Evolutionary conservation across 2,329 filamentous ascomycete genomes (phyloP).

Genomic region (Sporothrix inflata): DNA sequence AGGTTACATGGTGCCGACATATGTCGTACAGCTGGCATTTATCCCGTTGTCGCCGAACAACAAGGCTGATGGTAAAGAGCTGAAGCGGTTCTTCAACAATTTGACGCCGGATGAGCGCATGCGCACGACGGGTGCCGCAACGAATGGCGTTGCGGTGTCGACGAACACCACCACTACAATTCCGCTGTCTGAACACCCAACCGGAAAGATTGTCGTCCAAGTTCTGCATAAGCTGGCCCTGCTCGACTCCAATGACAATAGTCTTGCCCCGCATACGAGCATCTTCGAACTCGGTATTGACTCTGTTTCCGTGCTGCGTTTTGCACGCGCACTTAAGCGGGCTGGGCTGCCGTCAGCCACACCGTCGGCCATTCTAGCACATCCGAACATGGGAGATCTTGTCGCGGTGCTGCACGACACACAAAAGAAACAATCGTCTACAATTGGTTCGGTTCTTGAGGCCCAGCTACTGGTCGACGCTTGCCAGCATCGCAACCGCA

Average conservation of each 20-base stretch:
- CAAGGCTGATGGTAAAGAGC: slow-evolving; percentile 75
- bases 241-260: slow-evolving; percentile 44
- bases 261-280: slow-evolving; percentile 61
- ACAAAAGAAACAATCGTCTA: slow-evolving; percentile 25
- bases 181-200: neutral
- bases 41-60: slow-evolving; percentile 88
- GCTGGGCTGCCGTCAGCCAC: slow-evolving; percentile 67
- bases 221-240: slow-evolving; percentile 59
- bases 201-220: slow-evolving; percentile 1
- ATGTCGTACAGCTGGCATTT: slow-evolving; percentile 70
- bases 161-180: slow-evolving; percentile 31
- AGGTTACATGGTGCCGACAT: slow-evolving; percentile 88
- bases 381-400: slow-evolving; percentile 56
- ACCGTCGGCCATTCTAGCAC: slow-evolving; percentile 69
- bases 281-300: slow-evolving; percentile 88
- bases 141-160: neutral
- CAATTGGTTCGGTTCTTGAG: slow-evolving; percentile 45
- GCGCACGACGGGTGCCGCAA: slow-evolving; percentile 54
- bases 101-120: slow-evolving; percentile 66
- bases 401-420: slow-evolving; percentile 42
- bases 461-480: slow-evolving; percentile 65
- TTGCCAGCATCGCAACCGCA: slow-evolving; percentile 63
- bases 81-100: slow-evolving; percentile 67
- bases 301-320: slow-evolving; percentile 78
- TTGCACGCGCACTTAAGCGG: slow-evolving; percentile 66